Base-by-base conservation (phyloP, 164 flowering plant species). In the Echeveria elegans region DNA sequence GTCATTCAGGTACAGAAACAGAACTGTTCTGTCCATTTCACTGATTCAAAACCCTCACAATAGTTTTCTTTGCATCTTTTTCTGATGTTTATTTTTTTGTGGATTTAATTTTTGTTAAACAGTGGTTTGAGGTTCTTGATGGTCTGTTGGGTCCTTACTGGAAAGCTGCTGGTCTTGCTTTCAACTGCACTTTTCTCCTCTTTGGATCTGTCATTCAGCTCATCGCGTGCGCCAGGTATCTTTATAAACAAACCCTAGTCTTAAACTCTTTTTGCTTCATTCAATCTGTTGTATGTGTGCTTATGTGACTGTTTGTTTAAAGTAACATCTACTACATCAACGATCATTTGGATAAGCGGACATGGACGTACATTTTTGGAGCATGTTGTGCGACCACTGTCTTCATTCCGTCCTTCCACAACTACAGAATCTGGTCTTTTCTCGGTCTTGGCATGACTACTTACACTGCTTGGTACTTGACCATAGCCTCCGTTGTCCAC, bases 371-470 rank as follows among this genome's bases (percentile, higher is more conserved):
- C 69, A 67, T 67, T 30, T 67, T 67, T 9, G 69, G 69, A 16
- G 69, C 69, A 21, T 67, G 69, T 34, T 67, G 69, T 18, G 69
- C 69, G 2, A 52, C 63, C 36, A 67, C 69, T 11, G 69, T 67
- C 63, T 67, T 67, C 66, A 64, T 64, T 29, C 71, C 71, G 21
- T 70, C 72, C 40, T 70, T 70, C 72, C 69, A 70, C 52, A 70
- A 70, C 50, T 70, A 70, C 69, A 24, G 72, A 10, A 67, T 71
- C 29, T 71, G 73, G 73, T 71, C 70, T 23, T 71, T 71, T 45
- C 73, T 71, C 24, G 73, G 73, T n/a, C 70, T 71, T 9, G 73
- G 73, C 9, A 71, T 71, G 73, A 71, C 73, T 60, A 71, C 73
- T 29, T 71, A 71, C 66, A 71, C 73, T n/a, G 73, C 73, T 32